Evolutionary conservation across 2,329 filamentous ascomycete genomes (phyloP), one percentile per base, ranked within the genome.

Genomic region (Penicillium vulpinum): DNA sequence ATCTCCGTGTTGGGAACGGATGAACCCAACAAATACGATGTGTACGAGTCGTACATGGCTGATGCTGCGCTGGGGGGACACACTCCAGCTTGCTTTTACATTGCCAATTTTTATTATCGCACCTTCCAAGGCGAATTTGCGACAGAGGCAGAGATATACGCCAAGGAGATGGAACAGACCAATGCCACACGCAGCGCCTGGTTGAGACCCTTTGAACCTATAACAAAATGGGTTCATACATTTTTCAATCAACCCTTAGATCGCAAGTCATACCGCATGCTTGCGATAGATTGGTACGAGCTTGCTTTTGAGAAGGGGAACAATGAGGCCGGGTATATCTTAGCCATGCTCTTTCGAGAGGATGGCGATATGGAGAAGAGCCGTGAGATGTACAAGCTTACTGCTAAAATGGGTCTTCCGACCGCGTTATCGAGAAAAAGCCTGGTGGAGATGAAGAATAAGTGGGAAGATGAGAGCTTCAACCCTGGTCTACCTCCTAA

Each of bases 81-180:
- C 35, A n/a, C 35, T 2, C 54, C 63, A 6, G 71, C 74, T 3
- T 72, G 70, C 56, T 56, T 66, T n/a, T 67, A 66, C 31, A 62
- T 77, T 9, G 75, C 67, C 3, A 72, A 74, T 44, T 72, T 71
- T 54, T 77, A 77, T 57, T 73, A 67, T 50, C 69, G 65, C 41
- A 74, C 63, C 7, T 69, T 38, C n/a, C 60, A 62, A 13, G 67
- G 70, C 4, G 52, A 58, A 31, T 65, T 66, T 29, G 63, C 66
- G 0, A 68, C 63, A 2, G 61, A 59, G 2, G 70, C 65, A 15
- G 52, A 67, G 21, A 54, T 61, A 10, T 21, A 48, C 10, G 29
- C 46, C 15, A 46, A 46, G 10, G 3, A 29, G 18, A 33, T 15
- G 33, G 11, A 33, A 24, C 15, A 10, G 26, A 16, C 9, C 1